phyloP scores from a whole-genome alignment of 2,329 filamentous ascomycete genomes.

The Colletotrichum sidae region DNA sequence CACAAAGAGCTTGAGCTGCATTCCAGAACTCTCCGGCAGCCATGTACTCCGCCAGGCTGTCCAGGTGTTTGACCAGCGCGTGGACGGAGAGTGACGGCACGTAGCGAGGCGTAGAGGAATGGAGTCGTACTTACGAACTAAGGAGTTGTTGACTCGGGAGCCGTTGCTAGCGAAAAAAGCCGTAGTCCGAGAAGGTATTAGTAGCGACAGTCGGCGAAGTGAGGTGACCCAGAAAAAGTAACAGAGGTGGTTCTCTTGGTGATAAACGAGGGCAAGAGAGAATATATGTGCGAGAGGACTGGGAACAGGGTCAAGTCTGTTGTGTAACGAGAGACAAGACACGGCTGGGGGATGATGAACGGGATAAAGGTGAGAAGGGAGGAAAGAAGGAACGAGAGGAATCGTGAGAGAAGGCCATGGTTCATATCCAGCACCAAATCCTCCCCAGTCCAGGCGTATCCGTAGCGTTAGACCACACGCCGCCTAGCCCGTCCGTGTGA shows the following conservation, averaged over 20 bases:
- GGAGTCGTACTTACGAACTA: constrained; percentile 27
- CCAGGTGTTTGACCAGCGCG: constrained; percentile 14
- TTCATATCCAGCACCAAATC: constrained; percentile 37
- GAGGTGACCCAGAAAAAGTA: background rate
- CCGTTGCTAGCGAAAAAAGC: constrained; percentile 16
- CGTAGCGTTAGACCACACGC: constrained; percentile 18
- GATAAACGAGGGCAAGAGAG: constrained; percentile 7
- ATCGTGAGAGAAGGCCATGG: constrained; percentile 20
- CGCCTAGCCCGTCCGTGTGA: constrained; percentile 4
- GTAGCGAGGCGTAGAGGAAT: constrained; percentile 21
- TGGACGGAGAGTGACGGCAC: background rate
- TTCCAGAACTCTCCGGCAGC: constrained; percentile 32
- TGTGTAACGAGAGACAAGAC: constrained; percentile 32
- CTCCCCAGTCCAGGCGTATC: constrained; percentile 16
- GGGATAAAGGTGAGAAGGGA: constrained; percentile 8
- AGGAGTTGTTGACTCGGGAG: constrained; percentile 4
- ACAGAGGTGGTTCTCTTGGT: constrained; percentile 1
- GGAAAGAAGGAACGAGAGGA: constrained; percentile 13
- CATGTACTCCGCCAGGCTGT: constrained; percentile 10
- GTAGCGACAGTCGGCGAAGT: constrained; percentile 12
- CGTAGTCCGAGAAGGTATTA: constrained; percentile 14
- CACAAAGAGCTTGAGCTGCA: constrained; percentile 7
- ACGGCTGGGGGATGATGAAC: background rate
- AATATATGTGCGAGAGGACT: constrained; percentile 24
- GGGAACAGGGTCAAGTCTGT: constrained; percentile 13